phyloP scores from a whole-genome alignment of 179 eudicot species.

The Camellia oleifera region DNA sequence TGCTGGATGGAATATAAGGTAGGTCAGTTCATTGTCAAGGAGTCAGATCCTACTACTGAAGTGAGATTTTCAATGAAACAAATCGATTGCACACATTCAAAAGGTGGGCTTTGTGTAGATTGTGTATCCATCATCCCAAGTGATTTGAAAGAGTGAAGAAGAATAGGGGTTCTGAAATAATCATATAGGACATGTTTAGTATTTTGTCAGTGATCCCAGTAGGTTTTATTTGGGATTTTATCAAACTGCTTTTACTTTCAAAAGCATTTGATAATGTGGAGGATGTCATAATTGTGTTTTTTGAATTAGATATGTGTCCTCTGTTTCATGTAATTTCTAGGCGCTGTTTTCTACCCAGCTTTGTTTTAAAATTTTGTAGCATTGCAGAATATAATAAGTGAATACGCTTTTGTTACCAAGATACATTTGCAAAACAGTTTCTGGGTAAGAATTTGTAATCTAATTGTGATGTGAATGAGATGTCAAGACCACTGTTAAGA shows the following conservation, averaged over 20 bases:
- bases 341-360: background rate
- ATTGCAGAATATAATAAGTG: constrained; percentile 4
- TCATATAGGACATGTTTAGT: constrained; percentile 18
- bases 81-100: constrained; percentile 98
- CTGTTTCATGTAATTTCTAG: constrained; percentile 6
- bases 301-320: constrained; percentile 8
- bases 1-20: constrained; percentile 91
- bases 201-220: constrained; percentile 17
- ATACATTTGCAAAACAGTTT: background rate
- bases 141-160: constrained; percentile 43
- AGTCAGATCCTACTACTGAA: constrained; percentile 54
- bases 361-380: constrained; percentile 1
- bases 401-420: background rate
- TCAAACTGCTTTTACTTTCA: constrained; percentile 2
- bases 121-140: constrained; percentile 76
- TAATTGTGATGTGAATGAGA: constrained; percentile 13
- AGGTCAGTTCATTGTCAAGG: constrained; percentile 67
- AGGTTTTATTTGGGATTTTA: constrained; percentile 18
- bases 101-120: constrained; percentile 97
- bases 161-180: constrained; percentile 38
- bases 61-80: constrained; percentile 86
- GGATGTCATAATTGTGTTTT: constrained; percentile 23
- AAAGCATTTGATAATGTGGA: constrained; percentile 9
- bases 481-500: background rate
- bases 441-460: background rate